These are phyloP conservation scores for Cystofilobasidium ferigula DNA, from an alignment of 768 basidiomycete species.

Conservation along the genomic window DNA sequence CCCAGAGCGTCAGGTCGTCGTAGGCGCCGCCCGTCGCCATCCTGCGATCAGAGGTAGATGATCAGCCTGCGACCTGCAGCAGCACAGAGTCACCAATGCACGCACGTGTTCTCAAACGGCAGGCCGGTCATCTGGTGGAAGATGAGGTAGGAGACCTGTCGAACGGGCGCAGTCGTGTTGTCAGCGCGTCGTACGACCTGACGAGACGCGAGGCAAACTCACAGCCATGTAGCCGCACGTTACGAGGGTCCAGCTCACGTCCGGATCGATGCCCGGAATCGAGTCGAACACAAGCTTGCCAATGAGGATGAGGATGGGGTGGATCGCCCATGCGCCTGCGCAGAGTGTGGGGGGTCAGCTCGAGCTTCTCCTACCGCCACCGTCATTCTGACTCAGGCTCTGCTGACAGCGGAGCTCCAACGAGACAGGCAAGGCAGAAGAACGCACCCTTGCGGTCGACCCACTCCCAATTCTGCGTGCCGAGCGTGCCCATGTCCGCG, in stretches of 20 bases:
- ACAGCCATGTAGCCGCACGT: slow-evolving; percentile 85
- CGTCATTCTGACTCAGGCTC: too few species aligned
- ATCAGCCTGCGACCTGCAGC: background rate
- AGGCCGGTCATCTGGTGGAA: slow-evolving; percentile 25
- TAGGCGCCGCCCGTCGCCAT: slow-evolving; percentile 64
- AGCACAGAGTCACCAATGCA: background rate
- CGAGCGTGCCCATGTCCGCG: slow-evolving; percentile 36
- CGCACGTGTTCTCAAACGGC: slow-evolving; percentile 22
- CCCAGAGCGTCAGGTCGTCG: slow-evolving; percentile 96
- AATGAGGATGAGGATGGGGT: slow-evolving; percentile 76
- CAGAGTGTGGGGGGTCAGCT: slow-evolving; percentile 8
- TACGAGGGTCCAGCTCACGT: slow-evolving; percentile 89
- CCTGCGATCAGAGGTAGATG: slow-evolving; percentile 18
- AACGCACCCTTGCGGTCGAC: slow-evolving; percentile 39
- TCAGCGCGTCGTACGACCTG: background rate
- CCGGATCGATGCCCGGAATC: slow-evolving; percentile 83
- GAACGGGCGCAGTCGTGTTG: background rate
- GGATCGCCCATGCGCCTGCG: slow-evolving; percentile 93
- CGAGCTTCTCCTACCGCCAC: background rate
- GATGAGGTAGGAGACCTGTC: slow-evolving; percentile 24
- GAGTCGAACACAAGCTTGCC: slow-evolving; percentile 91
- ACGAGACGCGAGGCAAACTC: slow-evolving; percentile 36
- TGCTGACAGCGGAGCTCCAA: too few species aligned
- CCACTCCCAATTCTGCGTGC: slow-evolving; percentile 40
- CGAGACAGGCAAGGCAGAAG: background rate